Percentiles rank a stretch among this genome's conserved stretches.
Conservation (phyloP, 1,284 basidiomycete species). For the Cutaneotrichosporon cyanovorans region DNA sequence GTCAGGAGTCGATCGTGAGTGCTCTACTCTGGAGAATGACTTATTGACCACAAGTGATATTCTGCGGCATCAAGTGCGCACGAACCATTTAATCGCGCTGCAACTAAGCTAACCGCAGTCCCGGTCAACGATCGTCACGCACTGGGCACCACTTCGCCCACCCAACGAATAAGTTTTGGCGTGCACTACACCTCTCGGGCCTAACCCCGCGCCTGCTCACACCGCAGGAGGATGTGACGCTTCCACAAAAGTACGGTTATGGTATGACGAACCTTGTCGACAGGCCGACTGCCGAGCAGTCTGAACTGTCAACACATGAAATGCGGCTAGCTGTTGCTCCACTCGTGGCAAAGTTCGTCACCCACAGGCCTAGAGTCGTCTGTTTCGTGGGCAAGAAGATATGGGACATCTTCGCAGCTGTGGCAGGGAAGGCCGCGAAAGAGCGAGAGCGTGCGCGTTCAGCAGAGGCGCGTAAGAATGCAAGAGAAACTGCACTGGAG, state of each 20-base stretch:
- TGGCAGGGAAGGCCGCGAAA: slow-evolving; percentile 18
- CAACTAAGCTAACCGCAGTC: slow-evolving; percentile 41
- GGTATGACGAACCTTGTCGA: slow-evolving; percentile 60
- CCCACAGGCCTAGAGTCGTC: slow-evolving; percentile 55
- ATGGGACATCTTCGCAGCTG: slow-evolving; percentile 52
- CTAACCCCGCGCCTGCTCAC: slow-evolving; percentile 49
- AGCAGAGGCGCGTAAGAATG: background rate
- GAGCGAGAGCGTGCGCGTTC: background rate
- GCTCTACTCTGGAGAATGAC: background rate
- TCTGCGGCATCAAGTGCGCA: slow-evolving; percentile 60
- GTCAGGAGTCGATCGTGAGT: slow-evolving; percentile 1
- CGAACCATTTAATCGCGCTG: background rate
- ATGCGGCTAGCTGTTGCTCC: slow-evolving; percentile 50
- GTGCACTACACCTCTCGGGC: slow-evolving; percentile 32
- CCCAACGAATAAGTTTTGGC: slow-evolving; percentile 54
- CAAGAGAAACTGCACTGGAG: background rate
- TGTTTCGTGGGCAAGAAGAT: slow-evolving; percentile 69
- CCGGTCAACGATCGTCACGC: slow-evolving; percentile 56
- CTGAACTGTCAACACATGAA: slow-evolving; percentile 55
- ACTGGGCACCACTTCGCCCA: slow-evolving; percentile 65
- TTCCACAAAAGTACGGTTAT: slow-evolving; percentile 43
- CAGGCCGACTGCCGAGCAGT: slow-evolving; percentile 51
- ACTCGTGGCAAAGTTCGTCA: slow-evolving; percentile 55
- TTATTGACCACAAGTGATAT: slow-evolving; percentile 50
- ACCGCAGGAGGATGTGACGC: slow-evolving; percentile 31